These are phyloP conservation scores for Aphanomyces cochlioides DNA, from an alignment of 352 stramenopile species.

Conservation along the genomic window DNA sequence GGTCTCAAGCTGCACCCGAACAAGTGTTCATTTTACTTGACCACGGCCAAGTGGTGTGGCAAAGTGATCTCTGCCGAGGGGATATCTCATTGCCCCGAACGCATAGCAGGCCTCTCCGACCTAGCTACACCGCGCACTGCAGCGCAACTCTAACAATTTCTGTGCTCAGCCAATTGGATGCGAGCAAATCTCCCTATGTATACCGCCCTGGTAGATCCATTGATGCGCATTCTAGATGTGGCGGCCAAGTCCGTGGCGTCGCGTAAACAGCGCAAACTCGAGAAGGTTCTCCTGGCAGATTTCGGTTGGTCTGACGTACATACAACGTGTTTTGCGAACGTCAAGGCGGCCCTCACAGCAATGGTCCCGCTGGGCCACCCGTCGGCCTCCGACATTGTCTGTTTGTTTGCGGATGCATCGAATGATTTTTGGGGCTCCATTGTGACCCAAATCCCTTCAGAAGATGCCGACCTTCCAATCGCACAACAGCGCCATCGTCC, in stretches of 20 bases:
- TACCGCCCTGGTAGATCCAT: slow-evolving; percentile 19
- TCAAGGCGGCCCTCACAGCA: slow-evolving; percentile 23
- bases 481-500: slow-evolving; percentile 31
- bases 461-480: slow-evolving; percentile 4
- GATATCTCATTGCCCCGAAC: slow-evolving; percentile 30
- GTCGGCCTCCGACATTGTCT: slow-evolving; percentile 10
- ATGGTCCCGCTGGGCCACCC: slow-evolving; percentile 33
- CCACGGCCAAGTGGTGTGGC: slow-evolving; percentile 33
- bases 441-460: slow-evolving; percentile 27
- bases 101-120: slow-evolving; percentile 33
- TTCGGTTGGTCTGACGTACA: slow-evolving; percentile 23
- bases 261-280: slow-evolving; percentile 30
- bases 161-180: slow-evolving; percentile 42
- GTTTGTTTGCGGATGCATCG: slow-evolving; percentile 34
- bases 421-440: slow-evolving; percentile 33
- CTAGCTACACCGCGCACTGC: slow-evolving; percentile 31
- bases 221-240: slow-evolving; percentile 23
- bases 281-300: slow-evolving; percentile 16
- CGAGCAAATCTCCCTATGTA: slow-evolving; percentile 35
- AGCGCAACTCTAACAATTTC: slow-evolving; percentile 37
- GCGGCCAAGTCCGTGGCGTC: slow-evolving; percentile 5
- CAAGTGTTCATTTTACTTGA: slow-evolving; percentile 13
- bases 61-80: slow-evolving; percentile 32
- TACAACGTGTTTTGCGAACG: slow-evolving; percentile 7
- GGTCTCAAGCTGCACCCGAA: slow-evolving; percentile 18